Base-by-base conservation (phyloP, 345 rosid species). In the Populus euphratica region DNA sequence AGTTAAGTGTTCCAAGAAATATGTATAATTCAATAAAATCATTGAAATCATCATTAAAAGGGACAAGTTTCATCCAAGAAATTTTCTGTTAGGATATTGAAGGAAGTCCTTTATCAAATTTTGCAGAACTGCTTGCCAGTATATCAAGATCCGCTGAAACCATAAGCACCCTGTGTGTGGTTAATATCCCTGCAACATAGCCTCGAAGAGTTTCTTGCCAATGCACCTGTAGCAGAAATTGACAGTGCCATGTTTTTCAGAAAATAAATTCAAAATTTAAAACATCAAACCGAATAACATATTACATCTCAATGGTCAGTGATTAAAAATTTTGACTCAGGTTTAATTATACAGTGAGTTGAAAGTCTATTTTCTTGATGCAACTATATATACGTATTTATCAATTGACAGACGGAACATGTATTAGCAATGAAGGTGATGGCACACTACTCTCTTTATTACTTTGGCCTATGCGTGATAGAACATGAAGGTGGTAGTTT, bases 201-300 rank as follows among this genome's bases (percentile, higher is more conserved):
- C 98, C 99, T 75, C 94, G 85, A 9, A 82, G 89, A 78, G 98
- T 96, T 80, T 87, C 94, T 87, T 96, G 99, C 99, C 99, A 96
- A 71, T 90, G 91, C 82, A 93, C 98, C 98, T 93, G 85, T 75
- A 71, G 17, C 18, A 79, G 59, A n/a, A 74, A 73, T 84, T 69
- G 39, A 41, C 63, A 76, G 75, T 73, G 64, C 27, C 44, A 74
- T 38, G 41, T 31, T 35, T 68, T 18, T 63, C 63, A 68, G 72
- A 56, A 38, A 11, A 77, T 39, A 59, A 31, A 39, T 72, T 14
- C 39, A 66, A 65, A 67, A 65, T 69, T 36, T 49, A 76, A 63
- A 52, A 65, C 41, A 65, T 56, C 29, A 16, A 4, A 38, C 43
- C 69, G 20, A 39, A 73, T 0, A 73, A 62, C 29, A 6, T 74